Base-by-base conservation (phyloP, 2,329 filamentous ascomycete genomes). In the Fusarium goolgardi region DNA sequence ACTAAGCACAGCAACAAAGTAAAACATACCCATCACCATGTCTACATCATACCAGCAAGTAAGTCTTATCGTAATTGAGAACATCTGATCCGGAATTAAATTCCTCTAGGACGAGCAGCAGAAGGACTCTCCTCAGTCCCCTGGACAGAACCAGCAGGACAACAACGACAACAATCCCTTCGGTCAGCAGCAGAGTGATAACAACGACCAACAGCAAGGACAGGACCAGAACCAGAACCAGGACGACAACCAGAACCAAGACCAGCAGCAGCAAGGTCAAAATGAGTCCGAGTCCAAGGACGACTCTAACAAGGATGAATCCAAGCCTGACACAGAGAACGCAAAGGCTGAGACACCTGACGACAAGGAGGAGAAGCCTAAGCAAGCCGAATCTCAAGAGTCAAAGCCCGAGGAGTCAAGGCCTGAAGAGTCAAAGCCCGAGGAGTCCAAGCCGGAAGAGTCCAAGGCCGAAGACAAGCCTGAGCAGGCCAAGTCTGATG, bases 1-100 rank as follows among this genome's bases (percentile, higher is more conserved):
- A 53, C 15, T 49, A 54, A 61, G 49, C 39, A 20, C 25, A 45
- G 34, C 27, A 50, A 45, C 27, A 50, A 55, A 39, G 34, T 47
- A 45, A 41, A 52, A 34, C 55, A 59, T 35, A 59, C 35, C 40
- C 31, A 34, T 49, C 59, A 57, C 10, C 47, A 73, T 73, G 71
- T 59, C 71, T 46, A 61, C 68, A 51, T 63, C 63, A 62, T 58
- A 55, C 47, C 65, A 65, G 12, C 58, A 71, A 50, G 71, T 73
- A 71, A 59, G 70, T 47, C 13, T 27, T 50, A 32, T 16, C 39
- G 6, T n/a, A 12, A 20, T 5, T 32, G 25, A 40, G 12, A 31
- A 10, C 25, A 15, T 43, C 15, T 20, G 50, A 47, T 31, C 23
- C 6, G 40, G 29, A 32, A 40, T 56, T 70, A 32, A 70, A 41